These are phyloP conservation scores for Fusarium siculi DNA, from an alignment of 2,329 filamentous ascomycete genomes.

Conservation along the genomic window DNA sequence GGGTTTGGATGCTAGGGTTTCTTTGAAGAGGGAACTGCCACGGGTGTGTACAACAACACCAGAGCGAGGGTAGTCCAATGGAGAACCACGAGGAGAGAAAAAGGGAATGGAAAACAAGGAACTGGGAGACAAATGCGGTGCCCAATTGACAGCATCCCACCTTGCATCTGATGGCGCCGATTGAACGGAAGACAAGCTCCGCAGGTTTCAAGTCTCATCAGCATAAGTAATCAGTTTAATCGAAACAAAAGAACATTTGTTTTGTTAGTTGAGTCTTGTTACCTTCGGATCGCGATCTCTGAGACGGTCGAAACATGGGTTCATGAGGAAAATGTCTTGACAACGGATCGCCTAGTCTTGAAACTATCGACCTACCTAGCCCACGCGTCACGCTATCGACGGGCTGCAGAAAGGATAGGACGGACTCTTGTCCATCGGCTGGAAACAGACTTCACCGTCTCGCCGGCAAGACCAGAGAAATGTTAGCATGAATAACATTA, in stretches of 20 bases:
- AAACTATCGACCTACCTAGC: conserved; percentile 21
- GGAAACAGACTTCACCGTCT: conserved; percentile 15
- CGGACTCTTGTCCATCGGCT: conserved; percentile 13
- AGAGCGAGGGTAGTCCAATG: background rate
- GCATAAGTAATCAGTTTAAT: background rate
- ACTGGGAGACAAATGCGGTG: conserved; percentile 19
- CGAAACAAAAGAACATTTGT: conserved; percentile 18
- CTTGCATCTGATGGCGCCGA: conserved; percentile 13
- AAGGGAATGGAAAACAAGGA: conserved; percentile 33
- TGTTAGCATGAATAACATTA: conserved; percentile 1
- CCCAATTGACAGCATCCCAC: conserved; percentile 8
- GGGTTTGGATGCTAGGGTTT: conserved; percentile 15
- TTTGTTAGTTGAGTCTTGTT: conserved; percentile 1
- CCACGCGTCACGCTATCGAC: conserved; percentile 31
- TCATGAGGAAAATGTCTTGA: conserved; percentile 24
- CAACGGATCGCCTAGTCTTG: conserved; percentile 29
- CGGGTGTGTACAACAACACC: background rate
- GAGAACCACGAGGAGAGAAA: background rate
- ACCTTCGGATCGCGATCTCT: conserved; percentile 29
- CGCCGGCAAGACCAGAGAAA: conserved; percentile 6
- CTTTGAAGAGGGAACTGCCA: background rate
- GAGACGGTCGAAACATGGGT: conserved; percentile 21
- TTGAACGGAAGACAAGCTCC: conserved; percentile 29
- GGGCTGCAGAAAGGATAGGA: conserved; percentile 4
- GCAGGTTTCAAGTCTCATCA: background rate